phyloP scores from a whole-genome alignment of 2,329 filamentous ascomycete genomes.

The Tolypocladium cylindrosporum region DNA sequence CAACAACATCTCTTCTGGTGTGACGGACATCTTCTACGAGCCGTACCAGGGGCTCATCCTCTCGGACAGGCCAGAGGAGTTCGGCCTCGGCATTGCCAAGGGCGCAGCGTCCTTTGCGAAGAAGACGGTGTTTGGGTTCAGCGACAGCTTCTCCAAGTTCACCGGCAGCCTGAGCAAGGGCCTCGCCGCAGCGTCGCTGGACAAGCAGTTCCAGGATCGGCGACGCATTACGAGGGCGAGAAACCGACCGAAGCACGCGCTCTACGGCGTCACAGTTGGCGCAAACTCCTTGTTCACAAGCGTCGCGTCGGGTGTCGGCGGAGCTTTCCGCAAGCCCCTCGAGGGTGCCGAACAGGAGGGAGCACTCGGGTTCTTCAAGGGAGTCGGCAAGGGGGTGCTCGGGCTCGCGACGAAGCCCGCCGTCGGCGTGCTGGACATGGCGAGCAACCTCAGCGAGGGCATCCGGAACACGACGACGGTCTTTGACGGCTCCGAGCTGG shows the following conservation, averaged over 20 bases:
- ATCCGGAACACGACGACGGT: constrained; percentile 98
- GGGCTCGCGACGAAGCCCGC: constrained; percentile 95
- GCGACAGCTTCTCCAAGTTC: constrained; percentile 94
- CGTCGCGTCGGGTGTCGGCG: constrained; percentile 86
- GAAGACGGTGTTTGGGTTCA: constrained; percentile 96
- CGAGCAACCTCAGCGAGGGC: constrained; percentile 92
- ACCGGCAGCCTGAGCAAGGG: constrained; percentile 97
- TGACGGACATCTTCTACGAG: constrained; percentile 98
- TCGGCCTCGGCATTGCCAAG: constrained; percentile 91
- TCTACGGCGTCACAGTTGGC: constrained; percentile 91
- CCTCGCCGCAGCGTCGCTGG: constrained; percentile 84
- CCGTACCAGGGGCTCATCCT: constrained; percentile 96
- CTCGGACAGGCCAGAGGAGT: constrained; percentile 89
- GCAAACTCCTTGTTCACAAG: constrained; percentile 92
- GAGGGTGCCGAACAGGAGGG: constrained; percentile 96
- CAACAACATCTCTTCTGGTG: constrained; percentile 95
- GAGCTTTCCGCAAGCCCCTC: constrained; percentile 83
- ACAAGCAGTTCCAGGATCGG: constrained; percentile 97
- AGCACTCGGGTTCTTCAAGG: constrained; percentile 90
- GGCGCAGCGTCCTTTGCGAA: constrained; percentile 96
- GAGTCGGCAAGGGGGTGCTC: constrained; percentile 87
- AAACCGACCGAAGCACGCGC: constrained; percentile 91
- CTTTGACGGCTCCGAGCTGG: constrained; percentile 88
- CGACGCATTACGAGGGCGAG: constrained; percentile 86
- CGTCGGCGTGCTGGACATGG: constrained; percentile 92